These are phyloP conservation scores for Thuidium tamariscinum DNA, from an alignment of 225 moss, liverwort and hornwort genomes.

Conservation along the genomic window DNA sequence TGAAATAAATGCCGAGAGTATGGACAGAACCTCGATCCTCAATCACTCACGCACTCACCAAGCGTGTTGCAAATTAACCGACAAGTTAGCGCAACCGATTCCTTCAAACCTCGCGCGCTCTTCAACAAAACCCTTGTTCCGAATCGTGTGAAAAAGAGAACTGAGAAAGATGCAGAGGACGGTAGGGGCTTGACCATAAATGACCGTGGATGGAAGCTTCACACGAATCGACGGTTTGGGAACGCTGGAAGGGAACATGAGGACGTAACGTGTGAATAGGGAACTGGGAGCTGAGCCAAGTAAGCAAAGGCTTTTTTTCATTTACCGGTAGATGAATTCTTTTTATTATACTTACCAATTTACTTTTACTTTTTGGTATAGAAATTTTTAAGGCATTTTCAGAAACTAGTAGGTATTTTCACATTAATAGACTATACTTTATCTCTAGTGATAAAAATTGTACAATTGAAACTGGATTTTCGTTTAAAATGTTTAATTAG, in stretches of 20 bases:
- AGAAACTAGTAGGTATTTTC: rapidly evolving
- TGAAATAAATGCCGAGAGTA: neutral
- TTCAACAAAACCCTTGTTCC: neutral
- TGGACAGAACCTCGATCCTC: neutral
- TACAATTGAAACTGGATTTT: neutral
- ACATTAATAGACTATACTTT: neutral
- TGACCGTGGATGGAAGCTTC: neutral
- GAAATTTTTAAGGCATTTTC: neutral
- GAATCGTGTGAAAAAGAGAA: neutral
- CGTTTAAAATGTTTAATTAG: neutral
- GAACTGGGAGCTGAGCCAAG: too few species aligned
- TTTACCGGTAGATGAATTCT: neutral
- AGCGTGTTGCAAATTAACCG: too few species aligned
- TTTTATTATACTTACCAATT: neutral
- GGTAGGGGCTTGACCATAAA: neutral
- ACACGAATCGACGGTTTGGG: neutral
- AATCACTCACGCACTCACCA: too few species aligned
- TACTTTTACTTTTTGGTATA: neutral
- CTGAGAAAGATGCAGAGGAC: neutral
- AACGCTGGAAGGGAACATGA: neutral
- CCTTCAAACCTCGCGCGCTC: neutral
- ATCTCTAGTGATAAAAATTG: neutral
- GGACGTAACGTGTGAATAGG: too few species aligned
- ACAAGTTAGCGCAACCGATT: neutral
- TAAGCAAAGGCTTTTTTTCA: too few species aligned